Percentiles rank a stretch among this genome's conserved stretches.
These are phyloP conservation scores for Cenchrus fungigraminus DNA, from an alignment of 176 grass and related monocot genomes.

Conservation along the genomic window DNA sequence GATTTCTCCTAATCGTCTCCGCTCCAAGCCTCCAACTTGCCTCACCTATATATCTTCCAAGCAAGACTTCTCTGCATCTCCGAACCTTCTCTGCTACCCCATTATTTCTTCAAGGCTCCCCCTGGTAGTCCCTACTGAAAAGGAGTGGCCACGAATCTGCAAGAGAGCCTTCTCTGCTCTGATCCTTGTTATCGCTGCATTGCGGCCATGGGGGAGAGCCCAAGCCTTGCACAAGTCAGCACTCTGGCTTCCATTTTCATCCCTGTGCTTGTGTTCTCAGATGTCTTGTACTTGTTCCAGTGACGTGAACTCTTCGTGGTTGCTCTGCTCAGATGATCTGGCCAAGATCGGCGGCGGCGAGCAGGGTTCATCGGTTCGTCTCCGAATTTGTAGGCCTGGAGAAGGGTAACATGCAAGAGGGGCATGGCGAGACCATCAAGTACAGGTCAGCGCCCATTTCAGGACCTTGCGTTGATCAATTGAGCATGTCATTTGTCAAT, in stretches of 20 bases:
- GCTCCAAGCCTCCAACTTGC: conserved; percentile 36
- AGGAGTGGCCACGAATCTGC: not conserved
- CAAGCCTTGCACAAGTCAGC: conserved; percentile 55
- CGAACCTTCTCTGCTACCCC: conserved; percentile 18
- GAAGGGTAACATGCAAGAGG: conserved; percentile 20
- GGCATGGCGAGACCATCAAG: conserved; percentile 43
- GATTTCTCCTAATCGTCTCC: not conserved
- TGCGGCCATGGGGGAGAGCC: conserved; percentile 32
- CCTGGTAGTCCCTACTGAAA: not conserved
- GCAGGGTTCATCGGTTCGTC: conserved; percentile 40
- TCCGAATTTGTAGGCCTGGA: conserved; percentile 43
- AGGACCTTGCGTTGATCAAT: not conserved
- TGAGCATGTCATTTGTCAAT: not conserved
- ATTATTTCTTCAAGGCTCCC: not conserved
- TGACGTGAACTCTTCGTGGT: not conserved
- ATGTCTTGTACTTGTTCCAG: not conserved
- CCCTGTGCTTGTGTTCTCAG: not conserved
- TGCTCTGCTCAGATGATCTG: conserved; percentile 53
- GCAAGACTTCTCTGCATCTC: conserved; percentile 8
- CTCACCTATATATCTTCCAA: conserved; percentile 53
- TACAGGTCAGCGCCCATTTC: conserved; percentile 56
- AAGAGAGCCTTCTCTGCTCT: not conserved
- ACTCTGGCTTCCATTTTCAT: not conserved
- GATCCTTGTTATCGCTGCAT: not conserved
- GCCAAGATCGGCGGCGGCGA: conserved; percentile 52